Percentiles rank a stretch among this genome's conserved stretches.
phyloP scores from a whole-genome alignment of 2,329 filamentous ascomycete genomes.

The Teratosphaeria epicoccoides region DNA sequence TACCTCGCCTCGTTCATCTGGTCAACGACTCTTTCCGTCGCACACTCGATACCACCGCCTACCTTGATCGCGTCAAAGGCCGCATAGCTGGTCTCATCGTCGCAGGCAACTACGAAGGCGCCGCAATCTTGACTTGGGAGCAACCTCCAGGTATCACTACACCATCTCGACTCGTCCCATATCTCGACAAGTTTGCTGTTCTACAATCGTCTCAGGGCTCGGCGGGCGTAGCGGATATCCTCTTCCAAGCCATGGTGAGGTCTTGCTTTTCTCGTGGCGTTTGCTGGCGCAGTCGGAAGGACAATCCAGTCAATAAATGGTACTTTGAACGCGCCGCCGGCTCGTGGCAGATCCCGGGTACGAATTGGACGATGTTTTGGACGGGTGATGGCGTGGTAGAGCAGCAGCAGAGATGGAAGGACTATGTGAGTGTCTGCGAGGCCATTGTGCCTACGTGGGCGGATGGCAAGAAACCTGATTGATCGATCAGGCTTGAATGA shows the following conservation, averaged over 20 bases:
- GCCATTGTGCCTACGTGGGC: conserved; percentile 40
- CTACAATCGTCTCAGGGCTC: conserved; percentile 78
- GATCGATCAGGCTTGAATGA: too few relatives aligned
- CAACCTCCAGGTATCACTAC: conserved; percentile 43
- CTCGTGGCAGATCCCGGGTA: conserved; percentile 68
- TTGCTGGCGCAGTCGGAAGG: conserved; percentile 79
- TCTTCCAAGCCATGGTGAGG: conserved; percentile 91
- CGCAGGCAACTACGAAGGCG: conserved; percentile 92
- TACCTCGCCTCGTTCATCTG: conserved; percentile 69
- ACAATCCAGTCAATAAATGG: conserved; percentile 98
- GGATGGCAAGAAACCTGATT: conserved; percentile 30
- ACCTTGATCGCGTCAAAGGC: conserved; percentile 67
- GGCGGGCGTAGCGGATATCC: conserved; percentile 76
- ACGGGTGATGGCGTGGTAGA: conserved; percentile 55
- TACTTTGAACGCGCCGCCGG: conserved; percentile 88
- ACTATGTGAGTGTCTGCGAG: conserved; percentile 40
- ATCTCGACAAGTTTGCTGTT: conserved; percentile 95
- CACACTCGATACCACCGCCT: conserved; percentile 72
- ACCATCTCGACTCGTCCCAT: conserved; percentile 63
- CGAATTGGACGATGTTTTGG: conserved; percentile 98
- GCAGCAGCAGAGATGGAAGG: conserved; percentile 32
- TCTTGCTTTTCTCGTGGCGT: conserved; percentile 81
- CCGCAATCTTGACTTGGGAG: conserved; percentile 93
- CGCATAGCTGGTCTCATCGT: conserved; percentile 86
- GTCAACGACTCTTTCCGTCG: conserved; percentile 91